Conservation (phyloP, 352 stramenopile genomes). For the Phytophthora crassamura region DNA sequence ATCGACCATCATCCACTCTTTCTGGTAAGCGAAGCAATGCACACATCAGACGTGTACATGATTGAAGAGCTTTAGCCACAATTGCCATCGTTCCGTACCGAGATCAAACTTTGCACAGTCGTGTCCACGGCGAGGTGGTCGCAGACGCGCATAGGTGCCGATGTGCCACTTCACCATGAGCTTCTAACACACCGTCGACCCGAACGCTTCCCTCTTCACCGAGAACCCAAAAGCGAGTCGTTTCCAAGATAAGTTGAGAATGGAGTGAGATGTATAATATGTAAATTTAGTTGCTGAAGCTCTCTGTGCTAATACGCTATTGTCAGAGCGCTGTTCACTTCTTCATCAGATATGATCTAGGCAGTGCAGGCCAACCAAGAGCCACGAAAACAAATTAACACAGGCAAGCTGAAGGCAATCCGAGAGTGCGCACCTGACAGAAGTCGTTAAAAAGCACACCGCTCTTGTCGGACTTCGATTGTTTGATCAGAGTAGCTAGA, state of each 20-base stretch:
- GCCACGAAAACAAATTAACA: neutral
- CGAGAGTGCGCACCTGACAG: conserved; percentile 12
- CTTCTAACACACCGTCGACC: neutral
- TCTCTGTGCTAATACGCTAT: conserved; percentile 23
- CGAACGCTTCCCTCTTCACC: neutral
- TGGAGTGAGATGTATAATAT: neutral
- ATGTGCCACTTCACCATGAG: conserved; percentile 81
- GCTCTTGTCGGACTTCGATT: neutral
- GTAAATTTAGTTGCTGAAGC: conserved; percentile 28
- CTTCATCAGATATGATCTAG: conserved; percentile 27
- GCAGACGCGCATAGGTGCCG: conserved; percentile 75
- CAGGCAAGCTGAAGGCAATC: neutral
- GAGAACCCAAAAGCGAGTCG: conserved; percentile 10
- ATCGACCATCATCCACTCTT: conserved; percentile 53
- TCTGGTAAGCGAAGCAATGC: conserved; percentile 31
- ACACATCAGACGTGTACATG: neutral
- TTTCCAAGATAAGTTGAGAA: conserved; percentile 24
- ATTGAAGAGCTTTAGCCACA: neutral
- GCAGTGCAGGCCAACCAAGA: neutral
- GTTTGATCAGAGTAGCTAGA: conserved; percentile 18
- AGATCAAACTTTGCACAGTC: conserved; percentile 72
- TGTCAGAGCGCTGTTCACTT: conserved; percentile 18
- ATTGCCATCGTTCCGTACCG: conserved; percentile 25
- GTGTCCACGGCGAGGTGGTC: conserved; percentile 58
- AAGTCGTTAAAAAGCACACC: conserved; percentile 25